Evolutionary conservation across 805 yeast species (phyloP).

Genomic region (Zygoascus bituminiphila): DNA sequence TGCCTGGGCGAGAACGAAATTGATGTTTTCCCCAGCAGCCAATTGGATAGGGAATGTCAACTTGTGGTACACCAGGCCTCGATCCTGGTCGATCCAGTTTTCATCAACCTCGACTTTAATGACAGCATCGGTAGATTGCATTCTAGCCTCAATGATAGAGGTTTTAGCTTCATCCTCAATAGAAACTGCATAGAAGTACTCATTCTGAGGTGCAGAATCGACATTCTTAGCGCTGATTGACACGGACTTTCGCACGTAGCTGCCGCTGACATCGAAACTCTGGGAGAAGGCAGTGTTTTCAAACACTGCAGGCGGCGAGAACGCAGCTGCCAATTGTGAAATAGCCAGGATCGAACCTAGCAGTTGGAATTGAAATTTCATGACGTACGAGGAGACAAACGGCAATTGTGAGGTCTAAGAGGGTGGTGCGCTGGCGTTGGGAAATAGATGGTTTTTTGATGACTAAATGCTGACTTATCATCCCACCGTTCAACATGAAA

Average conservation of each 20-base stretch:
- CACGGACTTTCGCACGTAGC: conserved; percentile 57
- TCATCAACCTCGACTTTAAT: conserved; percentile 24
- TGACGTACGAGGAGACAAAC: neutral
- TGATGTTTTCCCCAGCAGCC: conserved; percentile 48
- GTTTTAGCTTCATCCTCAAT: conserved; percentile 35
- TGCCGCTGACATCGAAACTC: conserved; percentile 52
- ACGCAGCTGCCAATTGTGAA: neutral
- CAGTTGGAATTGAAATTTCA: neutral
- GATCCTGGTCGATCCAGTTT: conserved; percentile 20
- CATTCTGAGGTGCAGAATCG: conserved; percentile 43
- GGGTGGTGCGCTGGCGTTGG: neutral
- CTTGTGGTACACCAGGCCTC: conserved; percentile 35
- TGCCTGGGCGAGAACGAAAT: conserved; percentile 43
- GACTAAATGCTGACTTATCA: no score
- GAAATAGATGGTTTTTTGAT: neutral
- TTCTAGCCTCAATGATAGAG: conserved; percentile 38
- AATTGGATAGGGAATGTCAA: conserved; percentile 56
- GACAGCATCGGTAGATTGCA: conserved; percentile 22
- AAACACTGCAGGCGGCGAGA: conserved; percentile 30
- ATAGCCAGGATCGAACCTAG: neutral
- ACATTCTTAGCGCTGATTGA: conserved; percentile 52
- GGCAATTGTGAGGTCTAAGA: neutral
- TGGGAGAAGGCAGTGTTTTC: conserved; percentile 51
- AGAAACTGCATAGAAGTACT: conserved; percentile 56
- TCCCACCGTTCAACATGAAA: neutral